Percentiles rank a stretch among this genome's conserved stretches.
Conservation (phyloP, 345 rosid genomes). For the Citrus mangshanensis region DNA sequence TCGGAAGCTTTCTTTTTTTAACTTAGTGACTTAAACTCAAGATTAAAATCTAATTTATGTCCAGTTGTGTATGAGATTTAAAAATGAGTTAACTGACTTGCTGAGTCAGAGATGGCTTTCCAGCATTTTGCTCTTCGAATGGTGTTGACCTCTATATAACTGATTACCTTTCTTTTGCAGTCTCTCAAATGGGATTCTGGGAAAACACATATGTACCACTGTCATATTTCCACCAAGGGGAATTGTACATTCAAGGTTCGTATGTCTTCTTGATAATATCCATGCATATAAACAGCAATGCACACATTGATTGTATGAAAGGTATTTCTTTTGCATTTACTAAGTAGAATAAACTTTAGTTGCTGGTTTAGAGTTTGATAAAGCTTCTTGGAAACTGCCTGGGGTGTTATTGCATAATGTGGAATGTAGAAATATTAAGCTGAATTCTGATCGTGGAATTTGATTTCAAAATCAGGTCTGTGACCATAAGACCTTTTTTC, state of each 20-base stretch:
- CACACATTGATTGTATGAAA: background rate
- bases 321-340: background rate
- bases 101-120: background rate
- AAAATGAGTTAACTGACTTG: background rate
- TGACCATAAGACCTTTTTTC: background rate
- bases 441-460: background rate
- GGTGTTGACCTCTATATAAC: background rate
- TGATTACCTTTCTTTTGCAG: conserved; percentile 29
- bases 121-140: background rate
- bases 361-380: background rate
- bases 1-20: background rate
- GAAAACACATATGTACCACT: conserved; percentile 46
- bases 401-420: background rate
- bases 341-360: background rate
- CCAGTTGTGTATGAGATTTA: background rate
- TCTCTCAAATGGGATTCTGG: conserved; percentile 47
- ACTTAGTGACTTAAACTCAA: background rate
- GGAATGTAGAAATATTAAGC: background rate
- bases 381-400: background rate
- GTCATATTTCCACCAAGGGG: conserved; percentile 47
- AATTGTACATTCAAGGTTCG: conserved; percentile 53
- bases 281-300: background rate
- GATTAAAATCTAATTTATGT: background rate
- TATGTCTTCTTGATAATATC: conserved; percentile 9
- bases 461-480: background rate